Evolutionary conservation across 176 grass and related monocot genomes (phyloP).

Genomic region (Oryza nivara): DNA sequence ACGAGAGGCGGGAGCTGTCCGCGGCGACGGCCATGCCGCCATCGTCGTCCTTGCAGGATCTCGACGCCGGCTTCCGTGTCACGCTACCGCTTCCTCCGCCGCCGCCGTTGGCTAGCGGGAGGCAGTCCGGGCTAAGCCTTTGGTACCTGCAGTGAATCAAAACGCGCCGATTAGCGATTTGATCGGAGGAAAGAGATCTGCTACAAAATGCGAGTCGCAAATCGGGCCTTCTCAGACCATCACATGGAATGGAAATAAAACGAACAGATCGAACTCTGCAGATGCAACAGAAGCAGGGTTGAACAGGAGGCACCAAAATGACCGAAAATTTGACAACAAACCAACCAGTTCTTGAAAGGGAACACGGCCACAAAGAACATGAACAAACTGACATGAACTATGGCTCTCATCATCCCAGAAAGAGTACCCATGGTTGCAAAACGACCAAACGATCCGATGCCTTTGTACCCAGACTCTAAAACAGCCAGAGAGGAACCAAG

Average conservation of each 20-base stretch:
- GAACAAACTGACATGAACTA: conserved; percentile 20
- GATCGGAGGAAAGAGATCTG: conserved; percentile 32
- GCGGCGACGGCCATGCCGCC: neutral
- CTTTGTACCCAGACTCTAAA: neutral
- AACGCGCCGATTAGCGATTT: conserved; percentile 26
- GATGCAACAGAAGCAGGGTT: neutral
- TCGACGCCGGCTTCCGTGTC: conserved; percentile 35
- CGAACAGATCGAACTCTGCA: conserved; percentile 2
- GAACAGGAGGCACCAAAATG: neutral
- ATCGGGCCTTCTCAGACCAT: conserved; percentile 15
- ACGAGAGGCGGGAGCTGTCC: conserved; percentile 37
- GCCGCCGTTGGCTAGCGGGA: conserved; percentile 51
- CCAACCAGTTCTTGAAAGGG: neutral
- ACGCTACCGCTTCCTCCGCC: conserved; percentile 39
- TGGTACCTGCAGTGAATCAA: conserved; percentile 64
- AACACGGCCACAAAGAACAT: neutral
- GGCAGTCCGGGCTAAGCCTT: conserved; percentile 76
- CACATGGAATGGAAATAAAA: conserved; percentile 12
- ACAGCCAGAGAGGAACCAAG: conserved; percentile 2
- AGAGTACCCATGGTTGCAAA: neutral
- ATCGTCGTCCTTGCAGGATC: conserved; percentile 51
- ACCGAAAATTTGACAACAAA: neutral
- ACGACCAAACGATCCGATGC: neutral
- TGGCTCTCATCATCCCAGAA: neutral
- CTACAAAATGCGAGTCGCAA: conserved; percentile 45